Evolutionary conservation across 2,329 filamentous ascomycete species (phyloP).

Genomic region (Pseudogymnoascus sp.): DNA sequence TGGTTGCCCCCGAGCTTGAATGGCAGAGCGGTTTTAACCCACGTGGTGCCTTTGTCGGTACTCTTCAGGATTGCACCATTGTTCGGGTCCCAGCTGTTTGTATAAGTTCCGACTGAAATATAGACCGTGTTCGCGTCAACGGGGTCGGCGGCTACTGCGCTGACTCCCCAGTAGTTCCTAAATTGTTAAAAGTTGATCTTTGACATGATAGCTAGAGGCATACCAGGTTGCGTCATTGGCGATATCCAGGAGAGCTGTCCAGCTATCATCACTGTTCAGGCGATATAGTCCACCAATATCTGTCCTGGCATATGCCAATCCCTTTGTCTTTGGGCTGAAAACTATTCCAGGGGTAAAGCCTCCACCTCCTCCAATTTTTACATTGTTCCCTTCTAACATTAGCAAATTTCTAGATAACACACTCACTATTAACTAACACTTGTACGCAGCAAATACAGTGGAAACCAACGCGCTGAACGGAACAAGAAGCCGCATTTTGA

Average conservation of each 20-base stretch:
- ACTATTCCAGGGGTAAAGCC: slow-evolving; percentile 51
- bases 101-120: slow-evolving; percentile 51
- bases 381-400: slow-evolving; percentile 37
- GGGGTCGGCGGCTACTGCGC: slow-evolving; percentile 50
- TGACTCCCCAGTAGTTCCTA: slow-evolving; percentile 51
- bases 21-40: slow-evolving; percentile 41
- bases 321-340: slow-evolving; percentile 47
- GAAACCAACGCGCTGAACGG: slow-evolving; percentile 3
- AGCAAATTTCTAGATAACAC: neutral
- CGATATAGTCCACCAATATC: slow-evolving; percentile 53
- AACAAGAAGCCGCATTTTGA: slow-evolving; percentile 5
- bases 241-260: slow-evolving; percentile 48
- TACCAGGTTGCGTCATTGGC: slow-evolving; percentile 41
- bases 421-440: neutral
- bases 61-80: slow-evolving; percentile 49
- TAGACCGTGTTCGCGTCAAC: slow-evolving; percentile 46
- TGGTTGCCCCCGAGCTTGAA: slow-evolving; percentile 59
- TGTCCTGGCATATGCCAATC: slow-evolving; percentile 49
- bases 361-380: slow-evolving; percentile 48
- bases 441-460: slow-evolving; percentile 5
- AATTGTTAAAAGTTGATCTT: neutral
- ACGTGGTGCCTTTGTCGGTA: slow-evolving; percentile 47
- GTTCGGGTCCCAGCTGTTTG: slow-evolving; percentile 53
- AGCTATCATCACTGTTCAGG: slow-evolving; percentile 48
- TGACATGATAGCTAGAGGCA: neutral